These are phyloP conservation scores for Cryptosporidium meleagridis DNA, from an alignment of 169 alveolate species.

Conservation along the genomic window DNA sequence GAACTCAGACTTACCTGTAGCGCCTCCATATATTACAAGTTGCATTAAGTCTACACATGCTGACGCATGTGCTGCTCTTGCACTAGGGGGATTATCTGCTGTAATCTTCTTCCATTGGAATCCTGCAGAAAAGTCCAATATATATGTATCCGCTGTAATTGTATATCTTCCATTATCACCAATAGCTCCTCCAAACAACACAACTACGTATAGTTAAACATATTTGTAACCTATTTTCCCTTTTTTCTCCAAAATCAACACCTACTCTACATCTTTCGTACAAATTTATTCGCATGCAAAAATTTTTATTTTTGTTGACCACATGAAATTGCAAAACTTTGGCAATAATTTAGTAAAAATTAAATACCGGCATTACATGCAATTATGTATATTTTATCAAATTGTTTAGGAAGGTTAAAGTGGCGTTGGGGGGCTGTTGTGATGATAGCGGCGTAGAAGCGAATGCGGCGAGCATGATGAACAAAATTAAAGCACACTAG, in stretches of 20 bases:
- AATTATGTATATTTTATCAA: neutral
- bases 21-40: conserved; percentile 98
- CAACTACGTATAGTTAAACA: conserved; percentile 75
- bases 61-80: conserved; percentile 99
- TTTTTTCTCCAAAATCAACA: neutral
- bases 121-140: conserved; percentile 88
- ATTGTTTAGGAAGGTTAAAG: neutral
- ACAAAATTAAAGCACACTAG: no score
- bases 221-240: neutral
- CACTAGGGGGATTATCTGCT: conserved; percentile 93
- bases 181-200: conserved; percentile 95
- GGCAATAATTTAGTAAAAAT: neutral
- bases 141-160: conserved; percentile 96
- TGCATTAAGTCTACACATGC: conserved; percentile 96
- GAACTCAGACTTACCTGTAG: conserved; percentile 90
- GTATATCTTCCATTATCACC: conserved; percentile 97
- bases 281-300: neutral
- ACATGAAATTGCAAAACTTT: neutral
- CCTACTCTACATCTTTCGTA: neutral
- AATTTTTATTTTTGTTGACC: neutral
- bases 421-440: neutral
- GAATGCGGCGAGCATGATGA: no score
- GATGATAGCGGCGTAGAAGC: neutral
- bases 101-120: conserved; percentile 88
- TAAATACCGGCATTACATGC: conserved; percentile 19